These are phyloP conservation scores for Amanita phalloides DNA, from an alignment of 768 basidiomycete genomes.

Conservation along the genomic window DNA sequence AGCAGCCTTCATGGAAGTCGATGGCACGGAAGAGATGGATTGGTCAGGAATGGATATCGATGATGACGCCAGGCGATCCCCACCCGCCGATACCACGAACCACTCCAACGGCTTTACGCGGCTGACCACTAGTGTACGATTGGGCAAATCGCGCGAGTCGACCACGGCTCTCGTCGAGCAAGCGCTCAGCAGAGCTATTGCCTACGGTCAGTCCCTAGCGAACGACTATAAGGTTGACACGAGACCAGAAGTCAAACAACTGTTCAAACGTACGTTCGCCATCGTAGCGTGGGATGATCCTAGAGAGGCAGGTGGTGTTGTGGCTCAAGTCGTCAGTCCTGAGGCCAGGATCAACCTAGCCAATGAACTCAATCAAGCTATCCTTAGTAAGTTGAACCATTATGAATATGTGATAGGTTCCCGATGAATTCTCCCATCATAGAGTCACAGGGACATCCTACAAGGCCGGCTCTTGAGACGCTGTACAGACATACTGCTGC, in stretches of 20 bases:
- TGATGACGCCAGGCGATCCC: constrained; percentile 20
- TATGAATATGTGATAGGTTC: constrained; percentile 2
- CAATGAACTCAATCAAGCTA: constrained; percentile 71
- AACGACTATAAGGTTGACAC: constrained; percentile 55
- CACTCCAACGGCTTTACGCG: constrained; percentile 14
- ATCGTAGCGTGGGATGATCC: constrained; percentile 78
- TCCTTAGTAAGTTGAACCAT: constrained; percentile 49
- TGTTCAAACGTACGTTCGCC: constrained; percentile 67
- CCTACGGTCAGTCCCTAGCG: constrained; percentile 65
- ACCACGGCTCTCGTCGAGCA: constrained; percentile 33
- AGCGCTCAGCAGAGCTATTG: constrained; percentile 54
- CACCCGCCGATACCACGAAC: constrained; percentile 8
- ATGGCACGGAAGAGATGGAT: constrained; percentile 30
- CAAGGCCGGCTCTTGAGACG: constrained; percentile 61
- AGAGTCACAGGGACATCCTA: constrained; percentile 75
- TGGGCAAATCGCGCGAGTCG: constrained; percentile 10
- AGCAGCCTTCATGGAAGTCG: constrained; percentile 15
- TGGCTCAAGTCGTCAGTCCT: constrained; percentile 58
- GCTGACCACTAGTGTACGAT: neutral
- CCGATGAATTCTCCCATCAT: neutral
- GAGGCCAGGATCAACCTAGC: constrained; percentile 56
- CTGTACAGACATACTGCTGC: constrained; percentile 68
- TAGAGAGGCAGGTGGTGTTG: constrained; percentile 49
- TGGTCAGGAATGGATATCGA: constrained; percentile 57
- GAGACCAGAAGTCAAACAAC: constrained; percentile 50